Evolutionary conservation across 306 rosid species (phyloP), one percentile per base, ranked within the genome.

Genomic region (Boehmeria nivea): DNA sequence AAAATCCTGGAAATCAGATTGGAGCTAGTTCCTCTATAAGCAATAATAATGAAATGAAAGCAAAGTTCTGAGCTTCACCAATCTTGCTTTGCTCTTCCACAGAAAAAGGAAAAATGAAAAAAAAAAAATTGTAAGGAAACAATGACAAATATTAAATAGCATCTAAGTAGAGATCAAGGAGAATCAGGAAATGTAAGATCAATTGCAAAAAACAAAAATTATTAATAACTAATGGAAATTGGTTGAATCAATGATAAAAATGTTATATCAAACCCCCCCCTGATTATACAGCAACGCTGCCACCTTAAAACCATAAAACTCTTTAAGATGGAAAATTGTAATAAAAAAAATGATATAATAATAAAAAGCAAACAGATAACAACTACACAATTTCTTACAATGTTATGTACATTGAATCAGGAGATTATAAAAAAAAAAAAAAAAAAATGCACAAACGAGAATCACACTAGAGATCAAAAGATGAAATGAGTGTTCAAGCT

Each of bases 391-490:
- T 64, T 79, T 74, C 73, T 73, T 80, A 71, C 77, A 80, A 69
- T 84, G 76, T 56, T 85, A 88, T 88, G 83, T 82, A 88, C 94
- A 88, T 65, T 69, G 59, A 82, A 80, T 76, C 51, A 36, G 39
- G 12, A 7, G 37, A 2, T 3, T 12, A 45, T 1, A 49, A 49
- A 12, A 8, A 21, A 20, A 11, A 49, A 8, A 8, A 47, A 47
- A 59, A 68, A 79, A 23, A 66, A 81, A 69, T 66, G 67, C 71
- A 28, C 36, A 67, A 69, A 72, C 22, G 65, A 22, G 33, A 68
- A 77, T 60, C 69, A 69, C 80, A 46, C 58, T 52, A 66, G 64
- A 52, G 71, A 75, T 71, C 61, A 40, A 63, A 65, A 63, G 44
- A 65, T 36, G 57, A 49, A 57, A 13, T 42, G 60, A 36, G 63